These are phyloP conservation scores for Pythium myriotylum DNA, from an alignment of 352 stramenopile genomes.

Conservation along the genomic window DNA sequence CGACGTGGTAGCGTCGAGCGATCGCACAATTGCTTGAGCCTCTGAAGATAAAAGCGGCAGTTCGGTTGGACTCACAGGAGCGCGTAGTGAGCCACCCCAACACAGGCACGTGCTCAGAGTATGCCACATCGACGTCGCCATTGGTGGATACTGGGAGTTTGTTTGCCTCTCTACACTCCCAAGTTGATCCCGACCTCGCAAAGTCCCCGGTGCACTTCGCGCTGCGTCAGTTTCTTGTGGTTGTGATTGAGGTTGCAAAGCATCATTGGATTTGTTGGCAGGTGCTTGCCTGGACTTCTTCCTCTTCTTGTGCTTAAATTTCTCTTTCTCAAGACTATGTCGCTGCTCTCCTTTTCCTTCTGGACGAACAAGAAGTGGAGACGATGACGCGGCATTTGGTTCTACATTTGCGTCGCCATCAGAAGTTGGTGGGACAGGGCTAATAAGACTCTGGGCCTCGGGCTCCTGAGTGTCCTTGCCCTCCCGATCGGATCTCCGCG, in stretches of 20 bases:
- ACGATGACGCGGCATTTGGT: constrained; percentile 35
- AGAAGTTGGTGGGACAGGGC: not conserved
- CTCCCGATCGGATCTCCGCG: not conserved
- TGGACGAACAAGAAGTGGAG: constrained; percentile 36
- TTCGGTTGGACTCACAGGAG: constrained; percentile 1
- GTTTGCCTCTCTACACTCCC: no score
- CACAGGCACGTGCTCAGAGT: constrained; percentile 13
- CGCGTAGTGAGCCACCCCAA: constrained; percentile 9
- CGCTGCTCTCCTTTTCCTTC: constrained; percentile 9
- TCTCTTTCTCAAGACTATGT: not conserved
- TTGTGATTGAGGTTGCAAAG: not conserved
- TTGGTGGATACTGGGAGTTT: not conserved
- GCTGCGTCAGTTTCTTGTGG: not conserved
- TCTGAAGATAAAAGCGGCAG: constrained; percentile 7
- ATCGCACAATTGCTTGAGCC: not conserved
- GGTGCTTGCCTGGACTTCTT: not conserved
- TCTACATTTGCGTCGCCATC: constrained; percentile 27
- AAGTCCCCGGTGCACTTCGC: no score
- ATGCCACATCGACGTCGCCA: not conserved
- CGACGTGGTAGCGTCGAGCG: constrained; percentile 16
- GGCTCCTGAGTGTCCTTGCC: not conserved
- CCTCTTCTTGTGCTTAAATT: constrained; percentile 6
- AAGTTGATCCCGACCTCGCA: not conserved
- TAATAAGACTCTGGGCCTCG: constrained; percentile 8
- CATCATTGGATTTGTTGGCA: no score